Conservation (phyloP, 139 green algal species). For the Pedinophyceae sp. region DNA sequence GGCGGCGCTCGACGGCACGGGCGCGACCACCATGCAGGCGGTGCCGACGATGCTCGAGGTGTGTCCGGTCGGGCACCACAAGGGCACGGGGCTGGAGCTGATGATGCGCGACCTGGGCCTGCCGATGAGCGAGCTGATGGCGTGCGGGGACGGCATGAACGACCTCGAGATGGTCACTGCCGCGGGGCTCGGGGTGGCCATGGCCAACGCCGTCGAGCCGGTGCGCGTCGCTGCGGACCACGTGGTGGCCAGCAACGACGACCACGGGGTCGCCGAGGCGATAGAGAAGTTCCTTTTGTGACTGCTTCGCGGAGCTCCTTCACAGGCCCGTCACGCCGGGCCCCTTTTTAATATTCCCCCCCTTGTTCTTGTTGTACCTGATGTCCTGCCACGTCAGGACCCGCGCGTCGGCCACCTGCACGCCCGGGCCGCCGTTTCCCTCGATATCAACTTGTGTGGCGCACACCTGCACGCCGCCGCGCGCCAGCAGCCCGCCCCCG, state of each 20-base stretch:
- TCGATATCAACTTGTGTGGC: too few species aligned
- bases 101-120: constrained; percentile 39
- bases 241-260: constrained; percentile 61
- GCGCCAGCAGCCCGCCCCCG: too few species aligned
- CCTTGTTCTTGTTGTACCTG: too few species aligned
- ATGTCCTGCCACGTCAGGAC: too few species aligned
- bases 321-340: too few species aligned
- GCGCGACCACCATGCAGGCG: constrained; percentile 52
- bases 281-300: constrained; percentile 74
- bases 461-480: too few species aligned
- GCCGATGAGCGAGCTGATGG: constrained; percentile 37
- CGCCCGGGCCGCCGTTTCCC: too few species aligned
- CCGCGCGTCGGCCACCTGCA: too few species aligned
- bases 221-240: constrained; percentile 24
- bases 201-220: constrained; percentile 72
- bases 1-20: constrained; percentile 1
- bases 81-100: constrained; percentile 26
- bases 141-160: constrained; percentile 82
- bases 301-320: too few species aligned
- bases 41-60: constrained; percentile 89
- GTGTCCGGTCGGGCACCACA: constrained; percentile 72
- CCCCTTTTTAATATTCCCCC: too few species aligned
- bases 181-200: constrained; percentile 76
- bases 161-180: constrained; percentile 62
- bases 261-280: constrained; percentile 76